A percentile compares a stretch with the other conserved stretches of the same genome.
Conservation (phyloP, 352 stramenopile species). For the Globisporangium takayamanum region DNA sequence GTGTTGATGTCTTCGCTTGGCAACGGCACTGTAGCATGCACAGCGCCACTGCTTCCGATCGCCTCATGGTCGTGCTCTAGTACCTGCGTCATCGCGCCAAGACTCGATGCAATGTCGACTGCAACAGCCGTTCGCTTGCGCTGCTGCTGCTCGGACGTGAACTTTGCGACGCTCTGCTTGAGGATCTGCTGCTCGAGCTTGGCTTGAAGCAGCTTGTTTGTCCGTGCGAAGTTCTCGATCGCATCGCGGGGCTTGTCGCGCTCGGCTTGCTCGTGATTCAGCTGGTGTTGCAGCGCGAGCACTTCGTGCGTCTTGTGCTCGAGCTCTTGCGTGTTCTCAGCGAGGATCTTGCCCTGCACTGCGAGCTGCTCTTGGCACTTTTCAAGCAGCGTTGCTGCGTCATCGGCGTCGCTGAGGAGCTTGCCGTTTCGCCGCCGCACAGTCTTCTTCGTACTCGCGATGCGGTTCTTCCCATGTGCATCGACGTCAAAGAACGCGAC, state of each 20-base stretch:
- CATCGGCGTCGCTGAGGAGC: constrained; percentile 23
- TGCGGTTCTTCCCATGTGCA: constrained; percentile 21
- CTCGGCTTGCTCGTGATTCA: constrained; percentile 25
- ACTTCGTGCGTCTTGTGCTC: constrained; percentile 48
- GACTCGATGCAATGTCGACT: constrained; percentile 1
- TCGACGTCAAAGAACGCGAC: constrained; percentile 59
- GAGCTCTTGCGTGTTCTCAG: constrained; percentile 60
- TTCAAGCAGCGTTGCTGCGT: constrained; percentile 20
- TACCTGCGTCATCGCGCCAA: neutral
- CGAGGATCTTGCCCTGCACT: constrained; percentile 42
- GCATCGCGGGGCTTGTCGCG: constrained; percentile 26
- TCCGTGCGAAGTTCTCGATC: constrained; percentile 46
- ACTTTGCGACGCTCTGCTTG: constrained; percentile 35
- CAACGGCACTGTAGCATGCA: neutral
- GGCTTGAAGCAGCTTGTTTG: constrained; percentile 52
- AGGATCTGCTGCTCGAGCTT: constrained; percentile 69
- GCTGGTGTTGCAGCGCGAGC: constrained; percentile 25
- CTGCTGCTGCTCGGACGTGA: constrained; percentile 21
- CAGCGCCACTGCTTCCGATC: too few species aligned
- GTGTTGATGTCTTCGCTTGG: neutral
- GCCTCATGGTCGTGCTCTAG: neutral
- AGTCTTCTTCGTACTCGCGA: constrained; percentile 43
- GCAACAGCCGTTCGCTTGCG: constrained; percentile 1
- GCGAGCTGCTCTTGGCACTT: constrained; percentile 46
- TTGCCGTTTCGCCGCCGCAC: constrained; percentile 33